Evolutionary conservation across 1,139 yeast genomes (phyloP).

Genomic region (Debaryomyces nepalensis): DNA sequence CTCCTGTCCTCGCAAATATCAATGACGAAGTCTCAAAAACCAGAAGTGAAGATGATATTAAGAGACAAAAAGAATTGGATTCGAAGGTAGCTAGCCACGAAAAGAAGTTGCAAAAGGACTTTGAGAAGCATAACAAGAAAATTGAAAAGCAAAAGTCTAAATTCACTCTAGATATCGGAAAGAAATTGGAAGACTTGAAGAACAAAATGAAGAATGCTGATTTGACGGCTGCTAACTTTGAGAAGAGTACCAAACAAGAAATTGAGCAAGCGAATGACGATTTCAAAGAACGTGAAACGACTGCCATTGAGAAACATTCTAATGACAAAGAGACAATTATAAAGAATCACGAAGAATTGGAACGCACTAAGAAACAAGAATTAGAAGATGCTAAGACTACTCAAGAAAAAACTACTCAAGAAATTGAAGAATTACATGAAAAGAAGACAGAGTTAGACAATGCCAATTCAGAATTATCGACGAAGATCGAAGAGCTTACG

Average conservation of each 20-base stretch:
- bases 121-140: constrained; percentile 45
- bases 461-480: constrained; percentile 47
- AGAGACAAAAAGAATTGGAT: constrained; percentile 45
- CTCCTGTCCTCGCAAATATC: constrained; percentile 57
- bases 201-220: constrained; percentile 37
- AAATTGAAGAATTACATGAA: constrained; percentile 49
- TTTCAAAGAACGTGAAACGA: constrained; percentile 49
- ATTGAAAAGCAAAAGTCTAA: constrained; percentile 47
- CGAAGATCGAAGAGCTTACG: constrained; percentile 48
- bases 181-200: constrained; percentile 38
- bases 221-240: constrained; percentile 39
- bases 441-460: constrained; percentile 47
- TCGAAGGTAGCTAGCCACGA: constrained; percentile 48
- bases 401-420: constrained; percentile 52
- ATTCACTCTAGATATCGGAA: constrained; percentile 45
- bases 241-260: constrained; percentile 43
- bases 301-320: constrained; percentile 52
- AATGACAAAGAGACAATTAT: constrained; percentile 49
- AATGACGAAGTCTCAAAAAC: constrained; percentile 56
- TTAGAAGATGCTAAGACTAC: constrained; percentile 51
- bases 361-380: constrained; percentile 53
- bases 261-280: constrained; percentile 53
- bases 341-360: constrained; percentile 52
- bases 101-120: constrained; percentile 45
- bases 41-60: constrained; percentile 51